Evolutionary conservation across 2,329 filamentous ascomycete genomes (phyloP).

Genomic region (Neocucurbitaria cava): DNA sequence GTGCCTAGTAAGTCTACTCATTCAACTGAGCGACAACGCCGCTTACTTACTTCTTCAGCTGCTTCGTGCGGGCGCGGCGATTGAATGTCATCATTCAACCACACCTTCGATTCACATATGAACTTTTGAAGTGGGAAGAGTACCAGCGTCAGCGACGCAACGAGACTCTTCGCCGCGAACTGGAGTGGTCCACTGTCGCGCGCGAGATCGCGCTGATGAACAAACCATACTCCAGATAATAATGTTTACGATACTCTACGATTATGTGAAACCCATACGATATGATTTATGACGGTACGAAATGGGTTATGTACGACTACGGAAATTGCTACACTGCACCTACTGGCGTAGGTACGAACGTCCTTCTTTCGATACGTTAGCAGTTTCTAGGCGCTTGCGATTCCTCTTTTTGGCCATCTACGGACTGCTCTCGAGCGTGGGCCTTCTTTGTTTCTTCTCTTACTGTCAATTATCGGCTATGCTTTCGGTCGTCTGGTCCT

Average conservation of each 20-base stretch:
- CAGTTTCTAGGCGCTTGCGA: constrained; percentile 12
- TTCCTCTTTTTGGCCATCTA: not conserved
- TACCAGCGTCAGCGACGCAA: constrained; percentile 65
- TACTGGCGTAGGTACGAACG: constrained; percentile 12
- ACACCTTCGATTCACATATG: constrained; percentile 89
- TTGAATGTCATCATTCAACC: constrained; percentile 99
- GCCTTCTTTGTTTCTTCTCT: not conserved
- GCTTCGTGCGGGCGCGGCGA: constrained; percentile 89
- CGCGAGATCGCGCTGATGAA: constrained; percentile 97
- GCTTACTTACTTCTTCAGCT: constrained; percentile 56
- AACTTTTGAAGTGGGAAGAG: constrained; percentile 96
- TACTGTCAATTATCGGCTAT: not conserved
- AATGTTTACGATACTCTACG: constrained; percentile 4
- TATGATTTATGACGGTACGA: constrained; percentile 32
- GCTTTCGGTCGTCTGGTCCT: constrained; percentile 4
- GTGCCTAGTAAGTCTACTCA: constrained; percentile 72
- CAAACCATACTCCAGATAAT: constrained; percentile 80
- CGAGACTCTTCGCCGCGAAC: constrained; percentile 70
- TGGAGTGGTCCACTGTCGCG: constrained; percentile 90
- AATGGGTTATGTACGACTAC: constrained; percentile 28
- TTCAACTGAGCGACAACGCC: not conserved
- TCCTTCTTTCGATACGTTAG: constrained; percentile 4
- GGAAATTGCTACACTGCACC: constrained; percentile 8
- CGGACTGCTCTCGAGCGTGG: not conserved
- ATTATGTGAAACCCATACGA: constrained; percentile 11